Conservation (phyloP, 2,329 filamentous ascomycete species). For the Penicillium sp. region DNA sequence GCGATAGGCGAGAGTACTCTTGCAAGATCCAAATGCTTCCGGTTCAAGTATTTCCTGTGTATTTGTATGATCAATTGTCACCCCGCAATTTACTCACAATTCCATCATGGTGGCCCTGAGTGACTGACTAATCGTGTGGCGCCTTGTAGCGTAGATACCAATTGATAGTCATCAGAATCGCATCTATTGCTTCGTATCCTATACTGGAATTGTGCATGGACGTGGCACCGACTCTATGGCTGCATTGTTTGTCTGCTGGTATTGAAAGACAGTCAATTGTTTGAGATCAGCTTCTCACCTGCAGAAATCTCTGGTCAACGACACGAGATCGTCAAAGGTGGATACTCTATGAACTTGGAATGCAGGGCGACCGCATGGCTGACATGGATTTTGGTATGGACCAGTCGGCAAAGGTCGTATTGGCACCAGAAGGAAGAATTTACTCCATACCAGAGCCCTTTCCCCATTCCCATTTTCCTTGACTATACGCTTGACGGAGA, state of each 20-base stretch:
- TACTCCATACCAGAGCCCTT: conserved; percentile 1
- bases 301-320: neutral
- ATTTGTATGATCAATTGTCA: no score
- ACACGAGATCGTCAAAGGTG: conserved; percentile 1
- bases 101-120: no score
- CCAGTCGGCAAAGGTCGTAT: neutral
- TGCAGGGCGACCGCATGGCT: conserved; percentile 2
- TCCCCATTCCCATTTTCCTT: neutral
- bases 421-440: neutral
- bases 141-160: no score
- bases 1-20: no score
- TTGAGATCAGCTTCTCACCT: neutral
- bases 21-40: no score
- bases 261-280: neutral
- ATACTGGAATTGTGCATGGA: neutral
- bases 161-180: no score
- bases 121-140: no score
- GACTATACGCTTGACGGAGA: neutral
- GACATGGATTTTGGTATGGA: conserved; percentile 3
- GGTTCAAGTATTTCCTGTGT: no score
- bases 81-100: no score
- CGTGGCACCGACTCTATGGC: neutral
- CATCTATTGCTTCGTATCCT: neutral
- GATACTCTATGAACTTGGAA: conserved; percentile 5
- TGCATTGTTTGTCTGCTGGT: neutral